phyloP scores from a whole-genome alignment of 257 asterid genomes.

The Scutellaria galericulata region DNA sequence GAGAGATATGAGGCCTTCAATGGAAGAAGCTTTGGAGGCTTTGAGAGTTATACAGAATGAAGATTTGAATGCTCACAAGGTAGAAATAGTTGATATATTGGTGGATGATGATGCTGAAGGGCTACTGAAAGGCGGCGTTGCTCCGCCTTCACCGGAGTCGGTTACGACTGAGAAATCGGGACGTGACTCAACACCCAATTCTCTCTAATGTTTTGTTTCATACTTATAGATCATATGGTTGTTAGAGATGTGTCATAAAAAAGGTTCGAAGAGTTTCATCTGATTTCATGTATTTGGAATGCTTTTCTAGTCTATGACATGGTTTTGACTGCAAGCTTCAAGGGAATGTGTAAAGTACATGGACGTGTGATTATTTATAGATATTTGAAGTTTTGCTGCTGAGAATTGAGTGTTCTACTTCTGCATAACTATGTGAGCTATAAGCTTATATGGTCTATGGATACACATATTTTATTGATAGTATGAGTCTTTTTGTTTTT shows the following conservation, averaged over 20 bases:
- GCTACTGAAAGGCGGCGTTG: conserved; percentile 37
- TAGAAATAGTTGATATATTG: conserved; percentile 62
- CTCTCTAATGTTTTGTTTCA: conserved; percentile 22
- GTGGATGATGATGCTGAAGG: conserved; percentile 60
- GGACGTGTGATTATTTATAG: conserved; percentile 20
- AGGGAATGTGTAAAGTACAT: conserved; percentile 48
- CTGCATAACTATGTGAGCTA: too few relatives aligned
- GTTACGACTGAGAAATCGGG: conserved; percentile 41
- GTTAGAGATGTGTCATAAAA: conserved; percentile 13
- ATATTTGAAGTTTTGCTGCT: conserved; percentile 9
- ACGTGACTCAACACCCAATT: conserved; percentile 51
- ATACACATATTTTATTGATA: too few relatives aligned
- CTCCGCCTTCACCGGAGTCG: conserved; percentile 59
- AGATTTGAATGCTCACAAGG: conserved; percentile 53
- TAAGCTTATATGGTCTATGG: too few relatives aligned
- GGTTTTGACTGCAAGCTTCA: conserved; percentile 25
- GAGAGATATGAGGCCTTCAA: conserved; percentile 81
- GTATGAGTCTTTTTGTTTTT: too few relatives aligned
- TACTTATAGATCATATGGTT: conserved; percentile 15
- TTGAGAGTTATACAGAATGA: conserved; percentile 62
- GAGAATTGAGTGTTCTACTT: neutral
- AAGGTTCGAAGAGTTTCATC: conserved; percentile 24
- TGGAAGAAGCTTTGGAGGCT: conserved; percentile 67
- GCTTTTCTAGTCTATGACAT: conserved; percentile 1
- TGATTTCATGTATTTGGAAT: conserved; percentile 15